Percentiles rank a stretch among this genome's conserved stretches.
These are phyloP conservation scores for Eruca vesicaria DNA, from an alignment of 441 rosid genomes.

Conservation along the genomic window DNA sequence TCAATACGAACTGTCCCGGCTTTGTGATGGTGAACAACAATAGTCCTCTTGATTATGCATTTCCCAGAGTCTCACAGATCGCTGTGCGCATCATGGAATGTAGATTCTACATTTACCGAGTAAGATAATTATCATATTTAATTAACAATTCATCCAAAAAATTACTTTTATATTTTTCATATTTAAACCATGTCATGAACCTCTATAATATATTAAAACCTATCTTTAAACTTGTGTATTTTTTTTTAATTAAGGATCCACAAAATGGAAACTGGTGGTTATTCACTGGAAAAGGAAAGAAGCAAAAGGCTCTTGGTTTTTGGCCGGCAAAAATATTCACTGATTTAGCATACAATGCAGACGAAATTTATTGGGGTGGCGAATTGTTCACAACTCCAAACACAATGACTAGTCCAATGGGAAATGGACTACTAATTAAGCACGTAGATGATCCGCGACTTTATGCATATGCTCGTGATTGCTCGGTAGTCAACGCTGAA, in stretches of 20 bases:
- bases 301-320: not conserved
- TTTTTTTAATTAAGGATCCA: not conserved
- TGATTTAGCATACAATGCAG: too few species aligned
- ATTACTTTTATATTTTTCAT: not conserved
- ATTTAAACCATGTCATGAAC: not conserved
- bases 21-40: not conserved
- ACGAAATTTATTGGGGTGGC: not conserved
- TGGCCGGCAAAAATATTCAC: too few species aligned
- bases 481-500: not conserved
- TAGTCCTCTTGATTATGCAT: conserved; percentile 16
- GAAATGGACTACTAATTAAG: conserved; percentile 1
- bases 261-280: conserved; percentile 1
- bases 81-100: not conserved
- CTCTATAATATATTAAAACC: not conserved
- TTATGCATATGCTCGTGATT: conserved; percentile 8
- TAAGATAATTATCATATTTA: not conserved
- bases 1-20: conserved; percentile 13
- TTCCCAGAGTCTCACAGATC: not conserved
- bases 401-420: conserved; percentile 2
- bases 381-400: not conserved
- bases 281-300: not conserved
- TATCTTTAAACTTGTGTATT: not conserved
- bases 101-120: not conserved
- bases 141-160: not conserved
- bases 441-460: not conserved